Evolutionary conservation across 441 rosid species (phyloP).

Genomic region (Gossypium schwendimanii): DNA sequence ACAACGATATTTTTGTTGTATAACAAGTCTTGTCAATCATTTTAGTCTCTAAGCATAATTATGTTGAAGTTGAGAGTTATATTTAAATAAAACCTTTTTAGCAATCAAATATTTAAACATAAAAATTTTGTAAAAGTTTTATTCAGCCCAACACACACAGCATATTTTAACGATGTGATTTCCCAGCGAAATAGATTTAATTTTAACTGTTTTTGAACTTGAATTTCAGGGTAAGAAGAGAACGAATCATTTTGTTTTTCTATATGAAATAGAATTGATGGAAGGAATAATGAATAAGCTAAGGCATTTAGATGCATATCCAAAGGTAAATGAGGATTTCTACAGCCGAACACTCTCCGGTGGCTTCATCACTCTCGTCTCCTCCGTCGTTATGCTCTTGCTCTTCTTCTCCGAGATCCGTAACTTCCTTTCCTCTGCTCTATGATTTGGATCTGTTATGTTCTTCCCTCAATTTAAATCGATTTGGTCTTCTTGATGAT

Average conservation of each 20-base stretch:
- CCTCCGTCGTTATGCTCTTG: constrained; percentile 81
- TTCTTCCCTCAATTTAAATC: not conserved
- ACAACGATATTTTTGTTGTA: too few species aligned
- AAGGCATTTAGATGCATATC: constrained; percentile 81
- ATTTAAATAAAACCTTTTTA: too few species aligned
- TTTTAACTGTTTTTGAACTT: not conserved
- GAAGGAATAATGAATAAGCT: constrained; percentile 57
- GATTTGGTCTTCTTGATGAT: not conserved
- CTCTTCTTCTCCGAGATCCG: constrained; percentile 95
- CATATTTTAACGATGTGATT: too few species aligned
- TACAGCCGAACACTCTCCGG: constrained; percentile 89
- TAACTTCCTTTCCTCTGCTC: constrained; percentile 20
- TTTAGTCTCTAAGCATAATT: too few species aligned
- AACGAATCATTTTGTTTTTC: not conserved
- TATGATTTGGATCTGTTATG: not conserved
- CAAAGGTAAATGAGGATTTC: constrained; percentile 91
- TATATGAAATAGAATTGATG: constrained; percentile 26
- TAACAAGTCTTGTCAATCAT: too few species aligned
- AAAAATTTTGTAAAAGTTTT: too few species aligned
- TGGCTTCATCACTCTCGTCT: constrained; percentile 74
- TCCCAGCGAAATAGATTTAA: too few species aligned
- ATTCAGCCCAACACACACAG: too few species aligned
- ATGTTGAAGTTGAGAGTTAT: too few species aligned
- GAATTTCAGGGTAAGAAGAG: not conserved
- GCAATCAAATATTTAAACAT: too few species aligned